Conservation (phyloP, 2,329 filamentous ascomycete genomes). For the Exophiala sideris region DNA sequence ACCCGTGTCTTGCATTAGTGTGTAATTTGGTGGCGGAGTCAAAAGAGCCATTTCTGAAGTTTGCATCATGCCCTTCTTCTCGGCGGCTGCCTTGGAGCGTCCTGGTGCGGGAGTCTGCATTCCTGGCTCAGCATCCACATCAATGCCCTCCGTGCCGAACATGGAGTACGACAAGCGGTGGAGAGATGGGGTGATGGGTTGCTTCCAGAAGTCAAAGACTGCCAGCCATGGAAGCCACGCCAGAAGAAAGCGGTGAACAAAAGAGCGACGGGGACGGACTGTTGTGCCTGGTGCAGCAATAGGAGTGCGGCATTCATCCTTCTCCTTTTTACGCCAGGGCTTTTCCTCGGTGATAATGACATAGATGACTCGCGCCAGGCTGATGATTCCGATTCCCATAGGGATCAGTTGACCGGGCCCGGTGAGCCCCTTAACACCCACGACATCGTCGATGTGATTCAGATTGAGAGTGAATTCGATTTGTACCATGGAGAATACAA, state of each 20-base stretch:
- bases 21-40: too few relatives aligned
- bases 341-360: background rate
- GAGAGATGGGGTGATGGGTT: slow-evolving; percentile 3
- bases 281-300: background rate
- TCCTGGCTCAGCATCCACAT: background rate
- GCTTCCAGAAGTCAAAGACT: slow-evolving; percentile 8
- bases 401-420: slow-evolving; percentile 14
- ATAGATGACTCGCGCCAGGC: slow-evolving; percentile 8
- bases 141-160: background rate
- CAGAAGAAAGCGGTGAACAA: slow-evolving; percentile 8
- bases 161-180: background rate
- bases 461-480: slow-evolving; percentile 20
- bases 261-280: background rate
- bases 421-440: background rate
- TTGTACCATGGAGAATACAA: slow-evolving; percentile 14
- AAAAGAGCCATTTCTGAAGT: too few relatives aligned
- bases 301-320: slow-evolving; percentile 1
- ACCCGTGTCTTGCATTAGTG: too few relatives aligned
- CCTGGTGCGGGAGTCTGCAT: too few relatives aligned
- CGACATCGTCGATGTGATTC: slow-evolving; percentile 16
- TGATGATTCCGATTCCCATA: slow-evolving; percentile 9
- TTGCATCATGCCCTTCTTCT: too few relatives aligned
- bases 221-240: slow-evolving; percentile 15
- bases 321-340: background rate
- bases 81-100: too few relatives aligned